phyloP scores from a whole-genome alignment of 1,139 yeast genomes.

The Lodderomyces orthopsilosis region DNA sequence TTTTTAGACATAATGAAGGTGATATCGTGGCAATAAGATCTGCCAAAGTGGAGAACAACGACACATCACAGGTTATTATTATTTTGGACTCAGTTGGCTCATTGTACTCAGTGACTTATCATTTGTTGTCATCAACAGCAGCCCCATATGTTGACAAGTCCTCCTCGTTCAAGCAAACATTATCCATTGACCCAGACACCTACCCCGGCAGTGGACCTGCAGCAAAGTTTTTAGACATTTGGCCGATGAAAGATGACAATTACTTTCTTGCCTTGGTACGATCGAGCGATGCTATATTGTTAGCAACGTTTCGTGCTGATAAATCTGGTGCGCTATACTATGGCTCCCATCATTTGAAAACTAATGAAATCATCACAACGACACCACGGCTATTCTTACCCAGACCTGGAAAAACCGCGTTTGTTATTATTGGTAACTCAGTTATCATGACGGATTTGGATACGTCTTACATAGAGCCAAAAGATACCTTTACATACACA shows the following conservation, averaged over 20 bases:
- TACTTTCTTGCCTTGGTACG: slow-evolving; percentile 33
- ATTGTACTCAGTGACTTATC: slow-evolving; percentile 32
- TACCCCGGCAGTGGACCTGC: slow-evolving; percentile 34
- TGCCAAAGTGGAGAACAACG: slow-evolving; percentile 54
- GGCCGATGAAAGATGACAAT: slow-evolving; percentile 34
- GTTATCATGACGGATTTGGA: slow-evolving; percentile 64
- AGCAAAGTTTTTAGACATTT: slow-evolving; percentile 53
- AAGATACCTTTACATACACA: slow-evolving; percentile 30
- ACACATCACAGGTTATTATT: slow-evolving; percentile 40
- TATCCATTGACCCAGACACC: slow-evolving; percentile 38
- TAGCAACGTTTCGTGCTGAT: slow-evolving; percentile 57
- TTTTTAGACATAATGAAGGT: slow-evolving; percentile 22
- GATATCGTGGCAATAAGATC: slow-evolving; percentile 62
- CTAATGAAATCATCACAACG: slow-evolving; percentile 26
- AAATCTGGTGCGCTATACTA: slow-evolving; percentile 52
- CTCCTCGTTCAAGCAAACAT: slow-evolving; percentile 27
- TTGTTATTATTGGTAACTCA: slow-evolving; percentile 58
- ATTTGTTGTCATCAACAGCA: slow-evolving; percentile 31
- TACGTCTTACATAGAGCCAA: slow-evolving; percentile 33
- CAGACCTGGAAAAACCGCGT: slow-evolving; percentile 58
- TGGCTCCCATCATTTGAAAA: slow-evolving; percentile 53
- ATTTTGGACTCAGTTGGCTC: slow-evolving; percentile 47
- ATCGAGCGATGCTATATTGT: slow-evolving; percentile 29
- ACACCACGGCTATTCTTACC: slow-evolving; percentile 61
- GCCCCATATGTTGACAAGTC: slow-evolving; percentile 27